Conservation (phyloP, 2,329 filamentous ascomycete genomes). For the Phaeophleospora eucalypticola region DNA sequence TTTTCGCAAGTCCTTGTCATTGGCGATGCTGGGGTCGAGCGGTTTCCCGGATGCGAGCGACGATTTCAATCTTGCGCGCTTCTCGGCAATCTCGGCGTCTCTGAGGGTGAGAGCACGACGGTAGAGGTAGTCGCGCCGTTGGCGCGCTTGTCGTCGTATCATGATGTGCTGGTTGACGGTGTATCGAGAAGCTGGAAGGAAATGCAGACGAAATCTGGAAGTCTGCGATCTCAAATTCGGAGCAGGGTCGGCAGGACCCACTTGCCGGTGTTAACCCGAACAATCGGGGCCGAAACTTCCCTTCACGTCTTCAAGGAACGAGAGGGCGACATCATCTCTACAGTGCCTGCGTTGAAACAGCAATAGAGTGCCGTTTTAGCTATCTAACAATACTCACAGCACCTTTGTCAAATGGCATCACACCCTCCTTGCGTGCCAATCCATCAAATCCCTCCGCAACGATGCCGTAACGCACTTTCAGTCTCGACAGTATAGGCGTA, state of each 20-base stretch:
- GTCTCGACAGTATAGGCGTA: neutral
- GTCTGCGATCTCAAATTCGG: neutral
- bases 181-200: too few species aligned
- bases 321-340: too few species aligned
- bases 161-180: too few species aligned
- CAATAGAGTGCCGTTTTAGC: too few species aligned
- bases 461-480: neutral
- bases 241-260: neutral
- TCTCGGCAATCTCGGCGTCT: constrained; percentile 89
- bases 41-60: constrained; percentile 87
- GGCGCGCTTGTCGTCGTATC: constrained; percentile 67
- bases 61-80: constrained; percentile 78
- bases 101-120: constrained; percentile 79
- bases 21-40: constrained; percentile 73
- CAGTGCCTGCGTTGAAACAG: too few species aligned
- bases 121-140: constrained; percentile 85
- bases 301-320: too few species aligned
- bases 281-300: neutral
- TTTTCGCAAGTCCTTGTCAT: constrained; percentile 77
- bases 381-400: neutral
- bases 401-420: too few species aligned
- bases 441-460: neutral
- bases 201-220: too few species aligned
- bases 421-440: neutral
- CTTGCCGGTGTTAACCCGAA: neutral